Evolutionary conservation across 495 filamentous ascomycete genomes (phyloP), one percentile per base, ranked within the genome.

Genomic region (Elasticomyces elasticus): DNA sequence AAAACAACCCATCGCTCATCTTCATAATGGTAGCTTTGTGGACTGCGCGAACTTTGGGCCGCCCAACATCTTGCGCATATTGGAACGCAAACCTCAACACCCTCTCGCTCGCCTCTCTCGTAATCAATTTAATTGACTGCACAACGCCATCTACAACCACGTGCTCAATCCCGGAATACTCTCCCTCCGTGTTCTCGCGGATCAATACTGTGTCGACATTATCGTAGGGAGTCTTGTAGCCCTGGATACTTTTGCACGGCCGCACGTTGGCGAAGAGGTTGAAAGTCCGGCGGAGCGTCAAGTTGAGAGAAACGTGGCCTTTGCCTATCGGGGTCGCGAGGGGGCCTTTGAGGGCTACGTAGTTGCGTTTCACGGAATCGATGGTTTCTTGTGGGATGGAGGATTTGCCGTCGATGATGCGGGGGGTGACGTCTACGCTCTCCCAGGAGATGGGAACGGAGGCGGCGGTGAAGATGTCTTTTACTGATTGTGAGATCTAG

Each of bases 21-120:
- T 98, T 98, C 92, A 97, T 97, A 77, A 97, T 98, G 65, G 94
- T 98, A 65, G 91, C 92, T 81, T 97, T 97, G 81, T 97, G 91
- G 49, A 97, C 92, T 35, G 85, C 91, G 59, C 92, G 86, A 56
- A 98, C 92, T 82, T 96, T 95, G 69, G 81, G 86, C 77, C 85
- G 85, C 66, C 89, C 86, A 59, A 96, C 86, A 48, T 86, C 79
- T 69, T 89, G 78, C 62, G 92, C 92, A 66, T 97, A 89, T 72
- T 97, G 90, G 83, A 98, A 98, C 55, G 94, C 92, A 71, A 87
- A 98, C 59, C 88, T 81, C 33, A 96, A 80, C 37, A 98, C 94
- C 56, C 92, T 81, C 80, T 98, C 92, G 62, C 80, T 88, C 48
- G 94, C 94, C 60, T 88, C 88, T 43, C 79, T 76, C 55, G 92